phyloP scores from a whole-genome alignment of 2,329 filamentous ascomycete species.

The Monilinia polystroma region DNA sequence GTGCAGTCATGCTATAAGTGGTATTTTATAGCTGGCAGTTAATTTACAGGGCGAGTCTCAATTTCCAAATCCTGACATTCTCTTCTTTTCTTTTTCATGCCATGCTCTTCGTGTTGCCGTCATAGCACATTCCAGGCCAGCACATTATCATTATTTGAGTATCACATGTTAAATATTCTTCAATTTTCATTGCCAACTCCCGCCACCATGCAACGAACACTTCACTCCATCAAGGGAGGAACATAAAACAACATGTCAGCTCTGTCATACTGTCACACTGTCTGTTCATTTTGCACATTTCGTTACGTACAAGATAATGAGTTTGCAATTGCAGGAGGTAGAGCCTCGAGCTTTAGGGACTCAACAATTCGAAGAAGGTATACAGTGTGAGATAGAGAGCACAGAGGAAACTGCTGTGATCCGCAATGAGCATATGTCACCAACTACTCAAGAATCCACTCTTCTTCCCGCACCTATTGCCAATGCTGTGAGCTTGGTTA shows the following conservation, averaged over 20 bases:
- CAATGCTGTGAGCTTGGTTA: conserved; percentile 58
- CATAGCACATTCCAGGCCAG: conserved; percentile 8
- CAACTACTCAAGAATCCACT: conserved; percentile 42
- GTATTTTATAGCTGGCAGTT: not conserved
- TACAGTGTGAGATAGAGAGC: not conserved
- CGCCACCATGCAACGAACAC: conserved; percentile 4
- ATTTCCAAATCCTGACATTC: not conserved
- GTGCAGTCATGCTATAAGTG: not conserved
- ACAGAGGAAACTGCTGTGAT: not conserved
- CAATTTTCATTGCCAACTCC: not conserved
- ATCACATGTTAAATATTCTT: conserved; percentile 14
- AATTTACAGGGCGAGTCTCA: not conserved
- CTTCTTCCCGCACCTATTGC: conserved; percentile 59
- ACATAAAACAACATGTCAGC: not conserved
- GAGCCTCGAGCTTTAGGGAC: not conserved
- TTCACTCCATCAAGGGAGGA: not conserved
- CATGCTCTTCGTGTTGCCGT: not conserved
- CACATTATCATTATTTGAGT: not conserved
- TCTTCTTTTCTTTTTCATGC: not conserved
- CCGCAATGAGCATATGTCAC: not conserved
- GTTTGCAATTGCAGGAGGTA: conserved; percentile 1
- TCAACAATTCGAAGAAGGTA: not conserved
- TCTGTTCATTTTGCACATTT: not conserved
- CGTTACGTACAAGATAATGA: not conserved
- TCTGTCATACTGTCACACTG: not conserved